These are phyloP conservation scores for Aspergillus baeticus DNA, from an alignment of 495 filamentous ascomycete species.

Conservation along the genomic window DNA sequence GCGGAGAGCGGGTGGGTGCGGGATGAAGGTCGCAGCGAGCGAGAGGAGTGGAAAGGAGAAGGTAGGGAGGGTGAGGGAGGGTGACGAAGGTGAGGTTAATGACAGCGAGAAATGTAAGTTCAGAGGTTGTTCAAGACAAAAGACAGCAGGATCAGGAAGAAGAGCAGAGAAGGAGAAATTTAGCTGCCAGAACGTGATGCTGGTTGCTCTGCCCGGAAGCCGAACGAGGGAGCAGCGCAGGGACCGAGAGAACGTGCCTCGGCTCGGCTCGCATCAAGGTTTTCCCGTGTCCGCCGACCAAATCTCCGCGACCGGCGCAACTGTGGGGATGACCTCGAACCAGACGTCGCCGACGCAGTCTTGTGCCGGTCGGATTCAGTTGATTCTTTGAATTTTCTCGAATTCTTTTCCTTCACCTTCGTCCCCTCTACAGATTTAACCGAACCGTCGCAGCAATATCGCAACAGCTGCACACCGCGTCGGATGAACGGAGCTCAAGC, in stretches of 20 bases:
- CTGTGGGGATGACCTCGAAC: neutral
- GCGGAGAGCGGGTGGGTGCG: constrained; percentile 6
- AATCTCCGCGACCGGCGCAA: neutral
- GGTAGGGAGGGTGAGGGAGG: neutral
- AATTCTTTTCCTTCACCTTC: neutral
- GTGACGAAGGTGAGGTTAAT: constrained; percentile 10
- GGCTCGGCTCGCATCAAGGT: constrained; percentile 33
- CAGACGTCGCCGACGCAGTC: neutral
- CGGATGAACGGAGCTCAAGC: constrained; percentile 3
- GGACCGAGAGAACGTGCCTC: constrained; percentile 21
- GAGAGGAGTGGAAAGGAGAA: neutral
- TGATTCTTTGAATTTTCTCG: neutral
- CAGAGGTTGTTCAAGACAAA: neutral
- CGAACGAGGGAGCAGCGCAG: constrained; percentile 1
- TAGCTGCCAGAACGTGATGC: constrained; percentile 4
- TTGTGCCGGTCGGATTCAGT: neutral
- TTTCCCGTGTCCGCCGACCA: neutral
- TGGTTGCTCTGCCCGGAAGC: neutral
- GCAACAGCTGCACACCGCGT: too few species aligned
- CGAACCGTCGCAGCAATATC: too few species aligned
- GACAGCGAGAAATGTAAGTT: constrained; percentile 3
- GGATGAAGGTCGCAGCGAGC: constrained; percentile 1
- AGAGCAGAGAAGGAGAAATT: neutral
- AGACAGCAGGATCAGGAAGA: neutral
- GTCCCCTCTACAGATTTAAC: too few species aligned